A percentile compares a stretch with the other conserved stretches of the same genome.
Evolutionary conservation across 495 filamentous ascomycete genomes (phyloP).

Genomic region (Halenospora varia): DNA sequence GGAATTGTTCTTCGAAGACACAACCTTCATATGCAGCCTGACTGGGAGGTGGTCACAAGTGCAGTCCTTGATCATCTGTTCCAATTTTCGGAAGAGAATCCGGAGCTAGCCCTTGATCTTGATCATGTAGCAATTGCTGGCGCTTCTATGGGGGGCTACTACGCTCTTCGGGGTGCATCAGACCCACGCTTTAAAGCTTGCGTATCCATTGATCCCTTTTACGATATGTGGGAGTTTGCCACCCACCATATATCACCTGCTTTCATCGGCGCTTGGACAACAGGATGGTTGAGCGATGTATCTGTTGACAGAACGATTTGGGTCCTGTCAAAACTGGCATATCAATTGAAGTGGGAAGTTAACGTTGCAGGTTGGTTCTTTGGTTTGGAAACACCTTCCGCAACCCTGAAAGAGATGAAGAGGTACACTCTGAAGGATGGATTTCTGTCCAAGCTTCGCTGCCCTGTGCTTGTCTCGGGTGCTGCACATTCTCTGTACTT

Average conservation of each 20-base stretch:
- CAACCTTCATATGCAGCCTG: not conserved
- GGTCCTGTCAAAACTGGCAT: not conserved
- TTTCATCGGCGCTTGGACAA: not conserved
- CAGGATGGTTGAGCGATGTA: not conserved
- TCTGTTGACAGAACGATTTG: not conserved
- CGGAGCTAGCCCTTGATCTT: not conserved
- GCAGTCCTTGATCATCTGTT: not conserved
- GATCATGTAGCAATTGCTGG: not conserved
- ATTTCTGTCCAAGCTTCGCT: not conserved
- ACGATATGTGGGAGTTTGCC: not conserved
- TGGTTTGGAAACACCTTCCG: not conserved
- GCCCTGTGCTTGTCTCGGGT: not conserved
- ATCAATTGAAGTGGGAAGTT: not conserved
- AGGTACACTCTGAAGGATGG: not conserved
- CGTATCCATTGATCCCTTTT: not conserved
- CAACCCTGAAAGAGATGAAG: not conserved
- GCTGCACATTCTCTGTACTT: not conserved
- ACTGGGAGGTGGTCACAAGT: not conserved
- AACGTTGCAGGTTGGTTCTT: not conserved
- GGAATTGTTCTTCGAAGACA: not conserved
- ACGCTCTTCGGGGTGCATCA: not conserved
- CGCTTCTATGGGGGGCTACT: not conserved
- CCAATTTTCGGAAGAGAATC: not conserved
- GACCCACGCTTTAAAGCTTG: not conserved
- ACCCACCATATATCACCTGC: not conserved